Percentiles rank a stretch among this genome's conserved stretches.
phyloP scores from a whole-genome alignment of 2,329 filamentous ascomycete genomes.

The Stemphylium lycopersici region DNA sequence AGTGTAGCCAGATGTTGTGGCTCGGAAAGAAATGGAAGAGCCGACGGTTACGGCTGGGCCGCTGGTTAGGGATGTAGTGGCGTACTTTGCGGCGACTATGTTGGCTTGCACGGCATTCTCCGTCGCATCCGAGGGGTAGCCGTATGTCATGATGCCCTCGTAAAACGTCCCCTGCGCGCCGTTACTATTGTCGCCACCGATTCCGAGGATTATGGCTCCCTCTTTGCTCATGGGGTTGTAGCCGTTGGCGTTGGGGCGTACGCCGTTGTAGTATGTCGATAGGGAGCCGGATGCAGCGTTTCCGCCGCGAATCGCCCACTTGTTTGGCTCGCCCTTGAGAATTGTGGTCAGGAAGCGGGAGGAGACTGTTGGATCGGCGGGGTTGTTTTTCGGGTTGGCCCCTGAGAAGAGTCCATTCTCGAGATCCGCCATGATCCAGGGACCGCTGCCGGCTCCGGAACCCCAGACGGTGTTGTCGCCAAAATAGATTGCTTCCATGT shows the following conservation, averaged over 20 bases:
- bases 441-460: constrained; percentile 62
- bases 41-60: constrained; percentile 58
- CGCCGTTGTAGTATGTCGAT: constrained; percentile 65
- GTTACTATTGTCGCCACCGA: constrained; percentile 70
- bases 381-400: constrained; percentile 53
- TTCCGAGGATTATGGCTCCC: constrained; percentile 71
- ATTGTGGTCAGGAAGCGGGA: constrained; percentile 63
- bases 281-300: constrained; percentile 62
- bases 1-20: constrained; percentile 61
- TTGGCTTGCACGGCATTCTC: constrained; percentile 66
- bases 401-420: constrained; percentile 72
- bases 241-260: constrained; percentile 57
- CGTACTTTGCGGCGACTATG: constrained; percentile 65
- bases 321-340: constrained; percentile 62
- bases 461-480: constrained; percentile 64
- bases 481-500: constrained; percentile 74
- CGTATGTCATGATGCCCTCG: constrained; percentile 68
- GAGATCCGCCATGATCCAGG: constrained; percentile 73
- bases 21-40: constrained; percentile 60
- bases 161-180: constrained; percentile 68
- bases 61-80: constrained; percentile 55
- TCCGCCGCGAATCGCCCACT: constrained; percentile 66
- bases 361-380: constrained; percentile 59
- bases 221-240: constrained; percentile 70
- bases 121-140: constrained; percentile 65